Evolutionary conservation across 169 alveolate species (phyloP).

Genomic region (Plasmodium sp.): DNA sequence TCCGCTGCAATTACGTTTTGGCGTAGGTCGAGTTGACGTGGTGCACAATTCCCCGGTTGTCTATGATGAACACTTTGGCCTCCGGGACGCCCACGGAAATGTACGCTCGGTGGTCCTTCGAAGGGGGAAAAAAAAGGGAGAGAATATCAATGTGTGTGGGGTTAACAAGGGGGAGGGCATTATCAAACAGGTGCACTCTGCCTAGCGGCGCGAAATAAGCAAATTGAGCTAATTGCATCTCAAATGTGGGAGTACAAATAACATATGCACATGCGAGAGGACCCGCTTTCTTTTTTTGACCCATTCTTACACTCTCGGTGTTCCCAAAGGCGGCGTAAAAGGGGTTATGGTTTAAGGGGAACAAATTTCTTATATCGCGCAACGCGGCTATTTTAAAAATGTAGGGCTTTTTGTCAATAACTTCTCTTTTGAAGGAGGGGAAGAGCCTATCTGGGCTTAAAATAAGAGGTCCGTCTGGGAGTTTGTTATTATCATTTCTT

Average conservation of each 20-base stretch:
- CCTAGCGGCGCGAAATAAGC: not conserved
- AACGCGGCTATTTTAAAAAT: slow-evolving; percentile 96
- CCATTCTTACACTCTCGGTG: slow-evolving; percentile 90
- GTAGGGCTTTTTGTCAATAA: slow-evolving; percentile 95
- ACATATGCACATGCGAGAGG: not conserved
- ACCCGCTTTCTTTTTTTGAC: not conserved
- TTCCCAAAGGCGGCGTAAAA: slow-evolving; percentile 99
- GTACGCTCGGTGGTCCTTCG: slow-evolving; percentile 92
- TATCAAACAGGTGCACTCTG: not conserved
- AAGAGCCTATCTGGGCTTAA: slow-evolving; percentile 97
- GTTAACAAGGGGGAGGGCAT: not conserved
- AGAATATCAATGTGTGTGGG: not conserved
- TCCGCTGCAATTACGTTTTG: slow-evolving; percentile 83
- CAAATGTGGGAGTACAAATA: not conserved
- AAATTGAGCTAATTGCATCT: too few relatives aligned
- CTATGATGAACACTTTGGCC: slow-evolving; percentile 92
- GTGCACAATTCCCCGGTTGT: slow-evolving; percentile 90
- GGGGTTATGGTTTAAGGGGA: slow-evolving; percentile 92
- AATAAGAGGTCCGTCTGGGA: slow-evolving; percentile 96
- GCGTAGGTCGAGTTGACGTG: slow-evolving; percentile 90
- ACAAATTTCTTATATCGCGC: slow-evolving; percentile 93
- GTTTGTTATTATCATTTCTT: slow-evolving; percentile 88
- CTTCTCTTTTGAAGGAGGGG: slow-evolving; percentile 96
- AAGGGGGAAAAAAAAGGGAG: not conserved
- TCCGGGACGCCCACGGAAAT: slow-evolving; percentile 94